Evolutionary conservation across 495 filamentous ascomycete species (phyloP).

Genomic region (Terfezia claveryi): DNA sequence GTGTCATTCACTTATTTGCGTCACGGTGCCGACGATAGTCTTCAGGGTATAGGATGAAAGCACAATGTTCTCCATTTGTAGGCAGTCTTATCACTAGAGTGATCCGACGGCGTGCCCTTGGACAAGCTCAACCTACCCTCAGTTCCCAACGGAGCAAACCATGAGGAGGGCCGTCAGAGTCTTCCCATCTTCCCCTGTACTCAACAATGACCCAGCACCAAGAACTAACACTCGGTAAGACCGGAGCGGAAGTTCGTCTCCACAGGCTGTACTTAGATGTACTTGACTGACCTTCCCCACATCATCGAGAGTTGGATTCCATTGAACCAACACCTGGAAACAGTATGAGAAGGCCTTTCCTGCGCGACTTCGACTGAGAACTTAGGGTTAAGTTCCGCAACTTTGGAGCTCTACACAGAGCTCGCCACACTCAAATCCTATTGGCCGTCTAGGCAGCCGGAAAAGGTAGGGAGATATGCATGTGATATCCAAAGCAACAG

Average conservation of each 20-base stretch:
- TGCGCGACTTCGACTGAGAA: slow-evolving; percentile 13
- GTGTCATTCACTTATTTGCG: slow-evolving; percentile 11
- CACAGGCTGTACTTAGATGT: slow-evolving; percentile 16
- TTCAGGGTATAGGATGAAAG: slow-evolving; percentile 12
- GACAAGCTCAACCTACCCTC: slow-evolving; percentile 6
- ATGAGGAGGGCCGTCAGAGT: slow-evolving; percentile 11
- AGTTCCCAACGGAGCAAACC: slow-evolving; percentile 12
- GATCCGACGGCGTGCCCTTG: slow-evolving; percentile 8
- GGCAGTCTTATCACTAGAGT: slow-evolving; percentile 7
- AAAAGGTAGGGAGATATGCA: no score
- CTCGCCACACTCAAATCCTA: slow-evolving; percentile 1
- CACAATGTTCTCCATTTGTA: slow-evolving; percentile 15
- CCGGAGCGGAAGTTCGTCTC: slow-evolving; percentile 4
- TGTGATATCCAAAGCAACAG: not conserved
- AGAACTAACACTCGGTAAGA: slow-evolving; percentile 3
- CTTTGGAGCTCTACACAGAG: slow-evolving; percentile 12
- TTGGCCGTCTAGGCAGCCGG: no score
- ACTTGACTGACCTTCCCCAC: slow-evolving; percentile 9
- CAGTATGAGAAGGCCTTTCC: slow-evolving; percentile 6
- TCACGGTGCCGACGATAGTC: slow-evolving; percentile 18
- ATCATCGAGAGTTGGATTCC: slow-evolving; percentile 5
- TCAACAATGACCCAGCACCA: slow-evolving; percentile 17
- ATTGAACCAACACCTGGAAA: slow-evolving; percentile 9
- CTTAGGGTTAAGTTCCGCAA: slow-evolving; percentile 21
- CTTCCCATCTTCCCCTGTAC: slow-evolving; percentile 5